Evolutionary conservation across 768 basidiomycete genomes (phyloP), one percentile per base, ranked within the genome.

Genomic region (Leccinum uliginosum): DNA sequence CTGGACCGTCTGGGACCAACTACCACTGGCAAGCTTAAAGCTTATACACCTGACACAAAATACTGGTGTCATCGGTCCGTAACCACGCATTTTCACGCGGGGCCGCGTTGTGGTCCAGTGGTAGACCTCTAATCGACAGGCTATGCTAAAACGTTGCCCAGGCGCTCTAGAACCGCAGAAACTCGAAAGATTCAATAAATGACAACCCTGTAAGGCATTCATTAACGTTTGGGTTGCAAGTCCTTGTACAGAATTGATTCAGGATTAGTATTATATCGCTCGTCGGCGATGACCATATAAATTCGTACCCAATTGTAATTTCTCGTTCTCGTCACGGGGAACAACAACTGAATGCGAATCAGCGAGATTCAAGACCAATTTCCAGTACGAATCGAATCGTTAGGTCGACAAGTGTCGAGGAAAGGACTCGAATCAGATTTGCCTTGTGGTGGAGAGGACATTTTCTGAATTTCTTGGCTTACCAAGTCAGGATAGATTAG

Each of bases 401-500:
- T 38, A n/a, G 38, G 38, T 8, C 8, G 17, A 38, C 9, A n/a
- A 38, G 6, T 29, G 12, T 29, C 45, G 26, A 24, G 23, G 10
- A 53, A 53, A 51, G 34, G 27, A 35, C 10, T 35, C 7, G 11
- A 58, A n/a, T 10, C 15, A 24, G n/a, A 15, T 32, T 59, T 59
- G n/a, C n/a, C n/a, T n/a, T n/a, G n/a, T n/a, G n/a, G n/a, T n/a
- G n/a, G n/a, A n/a, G n/a, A n/a, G n/a, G n/a, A n/a, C n/a, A n/a
- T n/a, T n/a, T n/a, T n/a, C n/a, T n/a, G n/a, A n/a, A n/a, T 29
- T 6, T 43, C 45, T 24, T 21, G 53, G 49, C 8, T n/a, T 38
- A 43, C 55, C 46, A 54, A 43, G 61, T 64, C 21, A 8, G 52
- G 59, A 35, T 35, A 15, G 62, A 66, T 71, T 69, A 70, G 61